Evolutionary conservation across 2,329 filamentous ascomycete species (phyloP).

Genomic region (Arthrobotrys sphaeroides): DNA sequence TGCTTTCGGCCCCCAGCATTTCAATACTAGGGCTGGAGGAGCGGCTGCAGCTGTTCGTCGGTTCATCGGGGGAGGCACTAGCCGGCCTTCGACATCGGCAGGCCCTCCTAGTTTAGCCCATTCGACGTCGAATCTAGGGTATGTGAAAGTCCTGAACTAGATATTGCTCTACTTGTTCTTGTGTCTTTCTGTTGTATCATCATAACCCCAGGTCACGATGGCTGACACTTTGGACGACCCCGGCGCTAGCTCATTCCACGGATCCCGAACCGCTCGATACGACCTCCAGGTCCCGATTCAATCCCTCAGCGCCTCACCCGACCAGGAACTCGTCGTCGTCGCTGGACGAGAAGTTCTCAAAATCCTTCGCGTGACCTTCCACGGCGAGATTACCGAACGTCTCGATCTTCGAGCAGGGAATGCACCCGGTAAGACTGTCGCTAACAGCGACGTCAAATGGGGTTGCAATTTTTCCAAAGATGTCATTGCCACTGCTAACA

Average conservation of each 20-base stretch:
- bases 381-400: conserved; percentile 55
- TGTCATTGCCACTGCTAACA: conserved; percentile 57
- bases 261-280: conserved; percentile 55
- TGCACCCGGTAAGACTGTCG: conserved; percentile 54
- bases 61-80: conserved; percentile 46
- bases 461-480: conserved; percentile 54
- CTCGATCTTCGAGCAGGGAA: conserved; percentile 55
- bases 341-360: conserved; percentile 57
- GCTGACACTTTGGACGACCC: conserved; percentile 15
- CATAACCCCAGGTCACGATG: background rate
- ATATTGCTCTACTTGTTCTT: background rate
- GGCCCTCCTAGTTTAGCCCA: conserved; percentile 34
- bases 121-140: conserved; percentile 48
- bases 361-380: conserved; percentile 54
- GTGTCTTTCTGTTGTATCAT: background rate
- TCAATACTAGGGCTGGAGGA: conserved; percentile 35
- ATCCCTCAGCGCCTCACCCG: conserved; percentile 56
- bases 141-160: background rate
- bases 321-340: conserved; percentile 57
- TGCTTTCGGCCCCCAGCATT: conserved; percentile 34
- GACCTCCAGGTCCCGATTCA: conserved; percentile 55
- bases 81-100: conserved; percentile 44
- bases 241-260: conserved; percentile 34
- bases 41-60: conserved; percentile 49
- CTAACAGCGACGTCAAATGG: conserved; percentile 57